Conservation (phyloP, 176 grass and related monocot species). For the Ananas comosus region DNA sequence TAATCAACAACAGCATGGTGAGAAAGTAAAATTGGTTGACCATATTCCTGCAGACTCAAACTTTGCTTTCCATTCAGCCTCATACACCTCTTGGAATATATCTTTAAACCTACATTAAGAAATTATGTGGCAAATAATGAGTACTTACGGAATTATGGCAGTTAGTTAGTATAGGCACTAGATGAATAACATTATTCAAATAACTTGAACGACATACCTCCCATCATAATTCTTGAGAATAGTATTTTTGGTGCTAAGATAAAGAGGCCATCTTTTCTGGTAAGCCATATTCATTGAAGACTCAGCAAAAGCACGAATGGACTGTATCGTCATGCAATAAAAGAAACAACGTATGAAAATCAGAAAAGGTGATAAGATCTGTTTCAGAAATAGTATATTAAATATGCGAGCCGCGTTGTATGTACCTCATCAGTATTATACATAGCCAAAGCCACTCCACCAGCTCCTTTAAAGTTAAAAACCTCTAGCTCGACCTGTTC, state of each 20-base stretch:
- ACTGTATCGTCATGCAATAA: conserved; percentile 37
- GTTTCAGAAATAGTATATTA: conserved; percentile 6
- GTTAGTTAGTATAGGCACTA: conserved; percentile 7
- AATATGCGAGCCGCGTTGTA: conserved; percentile 3
- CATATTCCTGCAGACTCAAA: conserved; percentile 85
- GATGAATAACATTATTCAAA: conserved; percentile 15
- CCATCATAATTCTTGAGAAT: conserved; percentile 96
- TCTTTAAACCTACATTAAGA: conserved; percentile 70
- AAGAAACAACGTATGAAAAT: conserved; percentile 14
- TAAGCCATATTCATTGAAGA: conserved; percentile 79
- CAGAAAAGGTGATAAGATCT: not conserved
- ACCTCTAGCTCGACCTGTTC: conserved; percentile 61
- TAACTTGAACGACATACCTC: conserved; percentile 31
- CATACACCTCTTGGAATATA: conserved; percentile 91
- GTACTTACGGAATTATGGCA: not conserved
- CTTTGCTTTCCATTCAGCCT: conserved; percentile 63
- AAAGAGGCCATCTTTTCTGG: conserved; percentile 93
- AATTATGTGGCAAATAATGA: not conserved
- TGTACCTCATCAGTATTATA: conserved; percentile 79
- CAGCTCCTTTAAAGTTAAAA: conserved; percentile 58
- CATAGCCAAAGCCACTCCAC: conserved; percentile 69
- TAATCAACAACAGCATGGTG: conserved; percentile 1
- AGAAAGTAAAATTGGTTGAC: conserved; percentile 29
- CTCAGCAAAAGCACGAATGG: conserved; percentile 70
- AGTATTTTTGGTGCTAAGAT: conserved; percentile 97